Base-by-base conservation (phyloP, 2,329 filamentous ascomycete species). In the Stagonosporopsis vannaccii region DNA sequence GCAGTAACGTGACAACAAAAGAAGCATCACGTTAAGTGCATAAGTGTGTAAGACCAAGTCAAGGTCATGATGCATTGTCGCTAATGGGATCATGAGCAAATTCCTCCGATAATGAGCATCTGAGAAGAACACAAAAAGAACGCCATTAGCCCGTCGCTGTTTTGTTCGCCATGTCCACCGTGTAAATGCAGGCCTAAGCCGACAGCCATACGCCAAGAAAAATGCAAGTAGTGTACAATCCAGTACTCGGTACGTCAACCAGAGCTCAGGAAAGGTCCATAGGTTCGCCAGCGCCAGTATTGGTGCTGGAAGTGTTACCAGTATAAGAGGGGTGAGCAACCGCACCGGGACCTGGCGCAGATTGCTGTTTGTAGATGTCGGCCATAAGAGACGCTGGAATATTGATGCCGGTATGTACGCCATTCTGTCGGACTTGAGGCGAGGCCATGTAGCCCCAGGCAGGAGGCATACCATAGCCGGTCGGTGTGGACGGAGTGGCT, bases 381-480 rank as follows among this genome's bases (percentile, higher is more conserved):
- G 59, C 58, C n/a, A 60, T 44, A 4, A 51, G 20, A 4, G 62
- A 59, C 12, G 59, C 59, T 1, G 66, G 53, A 35, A 67, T 50
- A 23, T 69, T 70, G 58, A 69, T 66, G 2, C 60, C 58, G 1
- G 51, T 59, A 26, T 68, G 68, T 4, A 60, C 15, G 8, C 50
- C 51, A 20, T 64, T 59, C 4, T 53, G 40, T n/a, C 60, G 63
- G 5, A 62, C 32, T 23, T 66, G 68, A 33, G 68, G 67, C 30
- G 65, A 47, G 25, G 63, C 59, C 43, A 66, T 58, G 23, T 64
- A 66, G 7, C 59, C 65, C 60, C 67, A 67, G 2, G 58, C 41
- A 26, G 65, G 66, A 17, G 56, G 56, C 25, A 58, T 47, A 25
- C 65, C 65, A 30, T 56, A 56, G 0, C 36, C 42, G 9, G 57